Base-by-base conservation (phyloP, 352 stramenopile genomes). In the Halophytophthora polymorphica region DNA sequence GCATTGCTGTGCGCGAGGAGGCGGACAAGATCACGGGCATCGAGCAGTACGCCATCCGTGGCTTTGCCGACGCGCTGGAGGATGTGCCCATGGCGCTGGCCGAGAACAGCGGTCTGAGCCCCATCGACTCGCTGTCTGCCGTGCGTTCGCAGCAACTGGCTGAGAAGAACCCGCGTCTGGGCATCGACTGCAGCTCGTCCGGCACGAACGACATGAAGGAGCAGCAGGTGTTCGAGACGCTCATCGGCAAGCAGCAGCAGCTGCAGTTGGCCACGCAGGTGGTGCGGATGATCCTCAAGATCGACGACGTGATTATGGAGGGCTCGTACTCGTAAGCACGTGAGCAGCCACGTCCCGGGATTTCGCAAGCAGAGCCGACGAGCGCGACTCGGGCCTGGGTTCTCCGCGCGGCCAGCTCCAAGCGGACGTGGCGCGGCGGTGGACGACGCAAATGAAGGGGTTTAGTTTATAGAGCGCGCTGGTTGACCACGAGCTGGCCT, bases 251-350 rank as follows among this genome's bases (percentile, higher is more conserved):
- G 83, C 96, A 99, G 79, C 96, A 99, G 74, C 97, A 99, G 82
- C 75, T 99, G 39, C 93, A 98, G 71, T 73, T 99, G 29, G 97
- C 97, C 31, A 99, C 97, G 39, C 97, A 99, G 78, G 95, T 99
- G 38, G 97, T 99, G 64, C 98, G 98, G 70, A 99, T 99, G 96
- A 99, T 99, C 68, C 86, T 99, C 52, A 99, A 99, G 88, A 99
- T 99, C 64, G 97, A 99, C 75, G 97, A 99, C 82, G 95, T 99
- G 25, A 99, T 99, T 78, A 86, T 97, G 58, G 78, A 97, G 63
- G 94, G 93, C 59, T 76, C 73, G 45, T 98, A 98, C 66, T 69
- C 78, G 57, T 95, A 90, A 72, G 50, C 42, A 10, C 25, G 25
- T 31, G 25, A 31, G 8, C 25, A 10, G 25, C 25, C 25, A 44